Percentiles rank a stretch among this genome's conserved stretches.
Evolutionary conservation across 768 basidiomycete genomes (phyloP).

Genomic region (Termitomyces sp.): DNA sequence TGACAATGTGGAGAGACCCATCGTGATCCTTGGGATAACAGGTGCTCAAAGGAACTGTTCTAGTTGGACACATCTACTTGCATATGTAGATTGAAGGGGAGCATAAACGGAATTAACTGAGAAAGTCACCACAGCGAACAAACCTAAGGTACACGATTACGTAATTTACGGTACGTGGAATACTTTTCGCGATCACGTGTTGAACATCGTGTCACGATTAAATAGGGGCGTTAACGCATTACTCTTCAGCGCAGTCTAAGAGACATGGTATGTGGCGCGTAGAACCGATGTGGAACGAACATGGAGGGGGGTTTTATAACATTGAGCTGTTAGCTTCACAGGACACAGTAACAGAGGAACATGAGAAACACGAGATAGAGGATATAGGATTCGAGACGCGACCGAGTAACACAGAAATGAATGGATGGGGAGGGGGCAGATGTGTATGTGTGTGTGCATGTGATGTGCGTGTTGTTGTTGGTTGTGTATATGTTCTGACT

Average conservation of each 20-base stretch:
- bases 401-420: constrained; percentile 9
- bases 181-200: too few relatives aligned
- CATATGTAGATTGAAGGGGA: too few relatives aligned
- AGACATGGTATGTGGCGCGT: neutral
- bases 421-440: constrained; percentile 17
- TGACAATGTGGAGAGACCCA: too few relatives aligned
- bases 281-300: constrained; percentile 1
- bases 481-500: constrained; percentile 15
- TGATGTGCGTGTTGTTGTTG: constrained; percentile 8
- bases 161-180: too few relatives aligned
- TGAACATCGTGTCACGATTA: neutral
- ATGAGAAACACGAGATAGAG: constrained; percentile 8
- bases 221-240: neutral
- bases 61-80: too few relatives aligned
- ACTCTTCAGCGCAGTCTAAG: constrained; percentile 3
- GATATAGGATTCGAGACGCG: constrained; percentile 3
- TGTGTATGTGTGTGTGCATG: constrained; percentile 12
- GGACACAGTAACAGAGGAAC: constrained; percentile 8
- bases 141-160: too few relatives aligned
- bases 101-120: too few relatives aligned
- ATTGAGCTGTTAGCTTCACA: constrained; percentile 20
- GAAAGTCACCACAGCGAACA: too few relatives aligned
- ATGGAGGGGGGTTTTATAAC: constrained; percentile 16
- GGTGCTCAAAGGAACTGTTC: too few relatives aligned
- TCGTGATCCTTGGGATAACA: too few relatives aligned